Conservation (phyloP, 192 early-diverging fungal genomes). For the Linnemannia elongata region DNA sequence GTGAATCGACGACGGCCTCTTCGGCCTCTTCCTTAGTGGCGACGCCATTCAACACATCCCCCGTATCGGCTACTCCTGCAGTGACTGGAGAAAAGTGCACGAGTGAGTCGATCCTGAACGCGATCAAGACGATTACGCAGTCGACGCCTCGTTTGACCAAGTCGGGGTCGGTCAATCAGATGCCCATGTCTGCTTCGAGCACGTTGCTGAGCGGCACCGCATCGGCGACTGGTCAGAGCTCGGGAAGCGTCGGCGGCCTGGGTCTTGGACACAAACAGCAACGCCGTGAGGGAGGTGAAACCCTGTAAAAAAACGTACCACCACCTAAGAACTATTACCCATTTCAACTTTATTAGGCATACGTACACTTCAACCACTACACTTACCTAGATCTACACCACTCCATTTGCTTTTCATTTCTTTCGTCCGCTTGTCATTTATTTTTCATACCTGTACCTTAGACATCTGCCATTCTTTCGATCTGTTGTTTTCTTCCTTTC, state of each 20-base stretch:
- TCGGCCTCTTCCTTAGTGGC: neutral
- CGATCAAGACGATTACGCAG: constrained; percentile 34
- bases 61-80: neutral
- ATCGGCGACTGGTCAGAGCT: neutral
- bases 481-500: neutral
- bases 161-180: neutral
- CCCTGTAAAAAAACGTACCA: constrained; percentile 2
- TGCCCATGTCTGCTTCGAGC: neutral
- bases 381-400: neutral
- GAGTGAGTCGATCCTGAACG: constrained; percentile 21
- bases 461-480: neutral
- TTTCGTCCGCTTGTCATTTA: neutral
- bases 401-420: neutral
- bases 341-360: neutral
- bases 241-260: neutral
- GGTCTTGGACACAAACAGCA: neutral
- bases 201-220: neutral
- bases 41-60: neutral
- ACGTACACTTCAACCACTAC: neutral
- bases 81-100: neutral
- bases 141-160: constrained; percentile 30
- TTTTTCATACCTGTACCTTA: constrained; percentile 1
- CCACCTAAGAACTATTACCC: neutral
- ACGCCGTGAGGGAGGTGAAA: constrained; percentile 16
- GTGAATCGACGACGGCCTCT: neutral